phyloP scores from a whole-genome alignment of 768 basidiomycete species.

The Scleroderma bovista region DNA sequence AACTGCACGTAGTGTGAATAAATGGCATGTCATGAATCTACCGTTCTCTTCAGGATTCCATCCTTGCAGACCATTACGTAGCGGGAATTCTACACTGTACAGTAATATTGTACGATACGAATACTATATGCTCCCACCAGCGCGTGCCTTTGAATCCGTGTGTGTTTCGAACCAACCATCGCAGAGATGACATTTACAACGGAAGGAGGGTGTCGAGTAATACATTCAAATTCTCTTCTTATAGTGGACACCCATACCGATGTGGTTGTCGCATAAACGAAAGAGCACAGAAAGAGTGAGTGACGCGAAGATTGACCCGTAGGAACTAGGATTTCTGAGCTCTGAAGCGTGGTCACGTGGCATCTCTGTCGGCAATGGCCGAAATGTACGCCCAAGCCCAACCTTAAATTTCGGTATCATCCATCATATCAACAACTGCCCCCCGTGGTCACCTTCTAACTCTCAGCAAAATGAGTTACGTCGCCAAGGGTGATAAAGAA shows the following conservation, averaged over 20 bases:
- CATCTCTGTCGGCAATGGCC: no score
- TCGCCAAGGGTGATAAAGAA: constrained; percentile 97
- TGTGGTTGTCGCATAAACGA: constrained; percentile 78
- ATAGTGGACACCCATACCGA: constrained; percentile 99
- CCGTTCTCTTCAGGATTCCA: constrained; percentile 98
- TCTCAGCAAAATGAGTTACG: constrained; percentile 89
- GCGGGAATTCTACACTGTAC: constrained; percentile 90
- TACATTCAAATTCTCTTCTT: constrained; percentile 97
- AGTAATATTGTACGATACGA: neutral
- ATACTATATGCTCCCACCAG: neutral
- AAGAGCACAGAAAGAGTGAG: neutral
- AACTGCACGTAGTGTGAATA: neutral
- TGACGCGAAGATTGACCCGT: neutral
- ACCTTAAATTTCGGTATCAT: neutral
- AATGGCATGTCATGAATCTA: constrained; percentile 68
- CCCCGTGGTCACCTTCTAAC: constrained; percentile 76
- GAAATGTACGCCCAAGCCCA: neutral
- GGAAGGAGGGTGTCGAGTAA: constrained; percentile 90
- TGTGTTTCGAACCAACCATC: constrained; percentile 97
- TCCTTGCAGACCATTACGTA: constrained; percentile 89
- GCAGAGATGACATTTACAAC: constrained; percentile 97
- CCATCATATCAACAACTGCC: neutral
- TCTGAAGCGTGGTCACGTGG: neutral
- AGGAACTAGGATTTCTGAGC: no score
- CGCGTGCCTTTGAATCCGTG: constrained; percentile 86